phyloP scores from a whole-genome alignment of 1,284 basidiomycete genomes.

The Trametes versicolor region DNA sequence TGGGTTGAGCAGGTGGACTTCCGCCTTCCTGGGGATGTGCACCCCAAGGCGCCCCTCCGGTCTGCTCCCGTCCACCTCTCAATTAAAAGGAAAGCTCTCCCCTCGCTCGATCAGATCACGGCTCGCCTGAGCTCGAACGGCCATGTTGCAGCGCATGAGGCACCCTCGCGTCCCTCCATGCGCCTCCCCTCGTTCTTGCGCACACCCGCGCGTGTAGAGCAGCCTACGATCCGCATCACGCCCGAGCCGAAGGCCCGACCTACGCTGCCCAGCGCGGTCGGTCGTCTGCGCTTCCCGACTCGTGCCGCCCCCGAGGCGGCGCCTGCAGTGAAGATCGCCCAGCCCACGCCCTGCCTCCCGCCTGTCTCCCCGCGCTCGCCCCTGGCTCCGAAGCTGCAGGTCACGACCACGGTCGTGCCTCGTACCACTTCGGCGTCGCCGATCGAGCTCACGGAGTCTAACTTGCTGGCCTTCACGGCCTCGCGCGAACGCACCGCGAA shows the following conservation, averaged over 20 bases:
- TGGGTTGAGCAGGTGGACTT: conserved; percentile 79
- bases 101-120: conserved; percentile 80
- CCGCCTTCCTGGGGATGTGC: conserved; percentile 49
- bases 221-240: conserved; percentile 21
- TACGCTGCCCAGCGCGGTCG: conserved; percentile 54
- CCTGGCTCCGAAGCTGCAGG: conserved; percentile 52
- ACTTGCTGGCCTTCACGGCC: conserved; percentile 55
- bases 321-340: conserved; percentile 40
- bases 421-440: conserved; percentile 54
- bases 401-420: conserved; percentile 61
- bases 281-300: conserved; percentile 55
- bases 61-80: conserved; percentile 28
- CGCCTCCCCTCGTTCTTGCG: conserved; percentile 59
- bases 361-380: conserved; percentile 48
- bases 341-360: conserved; percentile 37
- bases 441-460: conserved; percentile 61
- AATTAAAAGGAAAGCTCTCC: conserved; percentile 52
- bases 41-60: conserved; percentile 30
- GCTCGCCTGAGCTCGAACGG: conserved; percentile 61
- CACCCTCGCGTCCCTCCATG: conserved; percentile 36
- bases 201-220: conserved; percentile 34
- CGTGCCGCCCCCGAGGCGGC: conserved; percentile 38
- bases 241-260: conserved; percentile 41
- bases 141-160: conserved; percentile 37
- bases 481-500: conserved; percentile 62